Percentiles rank a stretch among this genome's conserved stretches.
phyloP scores from a whole-genome alignment of 371 early-diverging fungal species.

The Entomophthora muscae region DNA sequence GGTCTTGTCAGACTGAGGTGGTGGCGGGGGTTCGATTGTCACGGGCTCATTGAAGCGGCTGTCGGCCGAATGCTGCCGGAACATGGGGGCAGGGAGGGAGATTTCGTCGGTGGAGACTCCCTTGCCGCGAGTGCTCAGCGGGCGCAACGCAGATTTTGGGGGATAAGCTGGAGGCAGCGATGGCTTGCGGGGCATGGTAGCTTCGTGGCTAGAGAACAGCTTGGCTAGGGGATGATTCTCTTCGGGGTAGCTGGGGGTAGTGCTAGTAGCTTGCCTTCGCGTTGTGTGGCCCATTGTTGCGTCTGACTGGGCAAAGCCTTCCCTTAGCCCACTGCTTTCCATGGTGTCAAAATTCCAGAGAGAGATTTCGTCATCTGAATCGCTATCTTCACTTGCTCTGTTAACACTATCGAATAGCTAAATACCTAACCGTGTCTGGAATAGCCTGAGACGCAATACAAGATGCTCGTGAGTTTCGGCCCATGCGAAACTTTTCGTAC shows the following conservation, averaged over 20 bases:
- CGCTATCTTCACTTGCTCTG: not conserved
- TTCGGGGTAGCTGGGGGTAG: not conserved
- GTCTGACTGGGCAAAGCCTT: not conserved
- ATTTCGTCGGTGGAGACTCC: not conserved
- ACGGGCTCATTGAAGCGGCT: not conserved
- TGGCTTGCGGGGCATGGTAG: not conserved
- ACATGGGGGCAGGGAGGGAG: not conserved
- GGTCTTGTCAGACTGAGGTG: not conserved
- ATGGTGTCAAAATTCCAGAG: slow-evolving; percentile 8
- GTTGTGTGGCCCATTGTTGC: not conserved
- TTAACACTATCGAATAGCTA: not conserved
- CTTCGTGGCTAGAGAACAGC: not conserved
- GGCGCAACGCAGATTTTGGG: slow-evolving; percentile 7
- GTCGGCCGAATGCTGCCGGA: not conserved
- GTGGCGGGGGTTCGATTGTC: no score
- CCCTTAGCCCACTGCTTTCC: not conserved
- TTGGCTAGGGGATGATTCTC: slow-evolving; percentile 2
- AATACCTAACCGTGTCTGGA: not conserved
- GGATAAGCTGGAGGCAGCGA: not conserved
- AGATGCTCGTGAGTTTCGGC: not conserved
- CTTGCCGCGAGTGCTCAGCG: not conserved
- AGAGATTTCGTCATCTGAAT: not conserved
- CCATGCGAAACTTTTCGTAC: slow-evolving; percentile 23
- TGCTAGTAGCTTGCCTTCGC: not conserved
- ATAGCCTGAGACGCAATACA: not conserved